Conservation (phyloP, 805 yeast species). For the Grigorovia humatica region DNA sequence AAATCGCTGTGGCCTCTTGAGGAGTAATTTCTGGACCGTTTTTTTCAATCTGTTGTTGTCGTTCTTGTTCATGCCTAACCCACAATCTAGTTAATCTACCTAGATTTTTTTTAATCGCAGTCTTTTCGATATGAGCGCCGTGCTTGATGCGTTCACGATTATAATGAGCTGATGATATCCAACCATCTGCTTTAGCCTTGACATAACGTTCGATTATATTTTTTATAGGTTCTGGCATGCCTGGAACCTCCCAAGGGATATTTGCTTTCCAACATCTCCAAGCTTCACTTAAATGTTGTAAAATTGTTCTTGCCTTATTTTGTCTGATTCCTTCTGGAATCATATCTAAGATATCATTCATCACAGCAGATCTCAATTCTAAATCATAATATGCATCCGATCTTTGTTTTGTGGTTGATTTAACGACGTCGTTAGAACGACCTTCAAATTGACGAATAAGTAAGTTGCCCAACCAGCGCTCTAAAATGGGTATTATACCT, state of each 20-base stretch:
- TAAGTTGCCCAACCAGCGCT: constrained; percentile 90
- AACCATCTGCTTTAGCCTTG: constrained; percentile 92
- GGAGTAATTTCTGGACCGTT: constrained; percentile 85
- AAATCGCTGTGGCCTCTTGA: constrained; percentile 78
- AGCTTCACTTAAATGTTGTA: constrained; percentile 94
- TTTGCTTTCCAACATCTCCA: constrained; percentile 99
- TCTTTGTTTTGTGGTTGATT: constrained; percentile 91
- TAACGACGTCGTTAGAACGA: constrained; percentile 83
- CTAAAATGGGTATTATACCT: constrained; percentile 84
- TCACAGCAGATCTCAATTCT: constrained; percentile 85
- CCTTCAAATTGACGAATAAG: constrained; percentile 94
- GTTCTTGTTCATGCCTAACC: constrained; percentile 84
- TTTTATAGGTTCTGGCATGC: constrained; percentile 84
- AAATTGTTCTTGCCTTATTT: constrained; percentile 71
- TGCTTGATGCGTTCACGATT: constrained; percentile 80
- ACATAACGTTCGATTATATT: constrained; percentile 80
- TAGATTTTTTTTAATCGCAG: constrained; percentile 84
- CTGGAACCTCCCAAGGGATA: constrained; percentile 96
- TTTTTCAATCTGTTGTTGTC: constrained; percentile 68
- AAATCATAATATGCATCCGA: constrained; percentile 90
- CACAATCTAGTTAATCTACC: constrained; percentile 88
- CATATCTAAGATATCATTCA: constrained; percentile 94
- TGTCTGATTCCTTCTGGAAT: constrained; percentile 91
- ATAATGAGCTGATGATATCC: constrained; percentile 88
- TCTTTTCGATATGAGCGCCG: constrained; percentile 91